Base-by-base conservation (phyloP, 2,329 filamentous ascomycete species). In the Aspergillus fumigatus region DNA sequence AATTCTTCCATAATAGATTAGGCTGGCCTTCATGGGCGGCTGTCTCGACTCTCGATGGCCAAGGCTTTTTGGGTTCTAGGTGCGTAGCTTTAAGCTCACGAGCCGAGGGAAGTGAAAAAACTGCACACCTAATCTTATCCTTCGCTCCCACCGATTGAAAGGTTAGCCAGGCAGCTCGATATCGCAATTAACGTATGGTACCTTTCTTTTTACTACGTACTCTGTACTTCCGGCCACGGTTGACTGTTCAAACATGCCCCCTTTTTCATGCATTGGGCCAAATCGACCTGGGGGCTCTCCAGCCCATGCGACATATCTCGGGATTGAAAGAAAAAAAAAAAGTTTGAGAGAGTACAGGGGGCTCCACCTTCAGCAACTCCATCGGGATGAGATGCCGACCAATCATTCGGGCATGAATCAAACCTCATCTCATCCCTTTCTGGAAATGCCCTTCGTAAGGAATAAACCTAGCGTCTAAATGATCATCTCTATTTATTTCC, bases 301-400 rank as follows among this genome's bases (percentile, higher is more conserved):
- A 35, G 32, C 32, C 14, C 32, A 17, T 35, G 32, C 32, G 14
- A 35, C 11, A 35, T 6, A 17, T 35, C 32, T 17, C 14, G 29
- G 29, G 29, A 32, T 14, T 32, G 29, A 14, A 41, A 41, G 40
- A 10, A 29, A 29, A 41, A 41, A 10, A n/a, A n/a, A n/a, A n/a
- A n/a, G n/a, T n/a, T n/a, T n/a, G n/a, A n/a, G n/a, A n/a, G n/a
- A n/a, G n/a, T 35, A 35, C 14, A 38, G 5, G 14, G 14, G 32
- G 54, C 32, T 38, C 52, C 52, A 58, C 53, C 41, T 9, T 14
- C 21, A 47, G 43, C 11, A 47, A 14, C 48, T 50, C 47, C 25
- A 50, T 51, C 62, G 57, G 65, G 56, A 61, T 62, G 56, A 53
- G 52, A 64, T 62, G 25, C 66, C 65, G 54, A 53, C 66, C 65